phyloP scores from a whole-genome alignment of 2,329 filamentous ascomycete species.

The Stachybotrys elegans region DNA sequence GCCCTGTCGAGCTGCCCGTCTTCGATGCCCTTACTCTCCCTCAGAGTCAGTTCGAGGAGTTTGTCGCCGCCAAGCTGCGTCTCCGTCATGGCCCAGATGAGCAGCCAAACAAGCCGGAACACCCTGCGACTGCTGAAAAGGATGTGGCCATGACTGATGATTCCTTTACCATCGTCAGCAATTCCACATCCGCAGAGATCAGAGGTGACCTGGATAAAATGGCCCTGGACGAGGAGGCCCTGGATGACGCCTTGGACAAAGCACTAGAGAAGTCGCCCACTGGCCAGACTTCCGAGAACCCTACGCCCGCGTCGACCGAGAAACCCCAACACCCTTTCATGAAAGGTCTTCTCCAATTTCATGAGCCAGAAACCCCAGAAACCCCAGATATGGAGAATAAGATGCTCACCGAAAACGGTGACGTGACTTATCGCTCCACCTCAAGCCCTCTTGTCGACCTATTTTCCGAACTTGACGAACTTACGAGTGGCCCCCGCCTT shows the following conservation, averaged over 20 bases:
- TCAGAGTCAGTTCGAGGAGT: conserved; percentile 26
- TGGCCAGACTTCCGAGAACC: neutral
- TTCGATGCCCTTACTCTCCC: conserved; percentile 28
- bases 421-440: conserved; percentile 43
- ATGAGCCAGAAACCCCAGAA: conserved; percentile 5
- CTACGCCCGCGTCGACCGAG: neutral
- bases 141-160: conserved; percentile 14
- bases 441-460: conserved; percentile 44
- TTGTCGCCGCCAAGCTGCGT: conserved; percentile 21
- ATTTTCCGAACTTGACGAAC: conserved; percentile 45
- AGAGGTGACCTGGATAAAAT: conserved; percentile 6
- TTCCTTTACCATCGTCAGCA: conserved; percentile 19
- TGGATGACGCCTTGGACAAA: neutral
- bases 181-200: conserved; percentile 19
- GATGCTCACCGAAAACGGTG: conserved; percentile 48
- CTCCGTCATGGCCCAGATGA: conserved; percentile 4
- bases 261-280: neutral
- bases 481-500: conserved; percentile 29
- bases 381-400: conserved; percentile 29
- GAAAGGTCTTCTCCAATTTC: conserved; percentile 22
- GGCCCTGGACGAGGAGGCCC: conserved; percentile 4
- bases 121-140: conserved; percentile 7
- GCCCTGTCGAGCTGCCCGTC: conserved; percentile 32
- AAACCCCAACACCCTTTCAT: conserved; percentile 25
- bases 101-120: neutral